Evolutionary conservation across 768 basidiomycete genomes (phyloP), one percentile per base, ranked within the genome.

Genomic region (Pleurotus citrinopileatus): DNA sequence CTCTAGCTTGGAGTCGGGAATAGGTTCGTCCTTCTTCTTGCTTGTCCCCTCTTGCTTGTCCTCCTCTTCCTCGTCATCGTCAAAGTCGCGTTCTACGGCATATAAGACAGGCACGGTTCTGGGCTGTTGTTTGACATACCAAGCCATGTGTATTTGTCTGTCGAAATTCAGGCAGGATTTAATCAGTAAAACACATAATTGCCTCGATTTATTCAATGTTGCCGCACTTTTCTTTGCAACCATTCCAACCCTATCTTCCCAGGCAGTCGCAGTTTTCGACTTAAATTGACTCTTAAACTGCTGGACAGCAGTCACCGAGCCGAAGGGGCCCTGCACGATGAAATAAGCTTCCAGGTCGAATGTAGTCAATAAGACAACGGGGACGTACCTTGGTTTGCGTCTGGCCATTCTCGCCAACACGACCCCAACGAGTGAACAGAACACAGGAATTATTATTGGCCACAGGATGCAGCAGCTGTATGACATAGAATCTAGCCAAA

Each of bases 281-380:
- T 72, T 81, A 71, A 83, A 86, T 62, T 83, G 82, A 56, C 79
- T 80, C 64, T 80, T 82, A 67, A 84, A 86, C 58, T 79, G 77
- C 15, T n/a, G 53, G 26, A 82, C 67, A 1, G 79, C 83, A 0
- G 25, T 50, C 4, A 61, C 47, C 0, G 76, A 23, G 2, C 63
- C 10, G 61, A 71, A 83, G 13, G 82, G 79, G 3, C 82, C 82
- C 80, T 83, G 48, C 2, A 45, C 29, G 29, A 12, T 37, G 28
- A 50, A 7, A 58, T 9, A 36, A 53, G 17, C 42, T 19, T 42
- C 15, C 17, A 26, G 10, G 1, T 17, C 10, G 4, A 4, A 10
- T 12, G n/a, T 1, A 17, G 19, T 5, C 13, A 6, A 37, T 9
- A 17, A 25, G 34, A 2, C 12, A 5, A 7, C 26, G 48, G 20